Evolutionary conservation across 1,284 basidiomycete species (phyloP), one percentile per base, ranked within the genome.

Genomic region (Mycosarcoma maydis): DNA sequence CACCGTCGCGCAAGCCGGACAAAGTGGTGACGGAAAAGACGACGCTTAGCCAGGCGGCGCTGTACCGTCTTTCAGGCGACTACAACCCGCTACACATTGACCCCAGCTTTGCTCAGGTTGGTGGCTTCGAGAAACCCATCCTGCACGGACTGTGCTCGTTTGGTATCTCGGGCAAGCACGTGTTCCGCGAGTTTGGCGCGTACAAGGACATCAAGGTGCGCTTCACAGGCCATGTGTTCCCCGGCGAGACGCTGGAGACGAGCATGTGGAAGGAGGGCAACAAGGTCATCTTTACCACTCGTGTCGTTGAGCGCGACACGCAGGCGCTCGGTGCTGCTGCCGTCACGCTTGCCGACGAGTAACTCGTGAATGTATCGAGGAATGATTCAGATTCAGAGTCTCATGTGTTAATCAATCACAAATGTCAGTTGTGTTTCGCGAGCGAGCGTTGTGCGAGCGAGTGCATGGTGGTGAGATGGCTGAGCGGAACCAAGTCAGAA

Each of bases 121-220:
- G 94, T 33, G 96, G 95, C 0, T 98, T 98, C 82, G 90, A 94
- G 75, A 89, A 89, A 83, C 95, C 95, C 44, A 80, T 86, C 72
- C 80, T 86, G 13, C 85, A 85, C 86, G 90, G 90, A 22, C 87
- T 98, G 6, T 98, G 94, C 85, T 91, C 87, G 39, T 91, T 97
- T 87, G 95, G 95, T 45, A 90, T 98, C 66, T 88, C 94, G 9
- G 92, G 90, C n/a, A 97, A 97, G 84, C 92, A 97, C 80, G 88
- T 99, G 38, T 83, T 91, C 76, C 90, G 94, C 83, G 86, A 89
- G 2, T 98, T 88, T 80, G 95, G 95, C 22, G 83, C 87, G 8
- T 95, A 87, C 85, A 88, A 88, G 78, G 92, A 97, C 82, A 96
- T 98, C 86, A 98, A 98, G 87, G 93, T 93, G 62, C 88, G 95